These are phyloP conservation scores for Colletotrichum ledebouriae DNA, from an alignment of 2,329 filamentous ascomycete species.

Conservation along the genomic window DNA sequence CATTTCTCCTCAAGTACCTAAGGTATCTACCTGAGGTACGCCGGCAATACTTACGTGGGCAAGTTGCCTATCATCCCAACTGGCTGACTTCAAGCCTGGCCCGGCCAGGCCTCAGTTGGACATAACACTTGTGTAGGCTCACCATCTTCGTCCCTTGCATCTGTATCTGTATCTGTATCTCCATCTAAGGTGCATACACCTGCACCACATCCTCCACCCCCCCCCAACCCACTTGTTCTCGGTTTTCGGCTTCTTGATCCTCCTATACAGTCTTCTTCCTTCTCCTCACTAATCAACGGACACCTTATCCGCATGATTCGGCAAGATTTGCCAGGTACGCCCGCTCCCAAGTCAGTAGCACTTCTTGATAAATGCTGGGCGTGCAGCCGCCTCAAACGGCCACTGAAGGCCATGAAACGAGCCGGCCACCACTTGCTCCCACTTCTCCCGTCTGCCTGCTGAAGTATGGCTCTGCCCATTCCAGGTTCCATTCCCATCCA, in stretches of 20 bases:
- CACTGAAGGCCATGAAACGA: conserved; percentile 37
- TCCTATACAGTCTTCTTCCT: neutral
- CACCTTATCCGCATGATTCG: conserved; percentile 25
- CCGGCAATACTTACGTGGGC: no score
- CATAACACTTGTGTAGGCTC: neutral
- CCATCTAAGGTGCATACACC: neutral
- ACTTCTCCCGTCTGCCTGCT: neutral
- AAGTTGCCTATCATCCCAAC: neutral
- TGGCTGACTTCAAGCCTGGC: conserved; percentile 2
- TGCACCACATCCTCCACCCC: neutral
- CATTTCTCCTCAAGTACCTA: neutral
- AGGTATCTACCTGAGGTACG: no score
- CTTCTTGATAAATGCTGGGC: conserved; percentile 23
- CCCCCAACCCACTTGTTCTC: conserved; percentile 9
- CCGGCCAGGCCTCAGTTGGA: neutral
- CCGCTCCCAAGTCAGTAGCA: neutral
- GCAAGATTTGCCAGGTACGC: conserved; percentile 8
- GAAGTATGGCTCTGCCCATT: neutral
- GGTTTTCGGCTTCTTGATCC: conserved; percentile 32
- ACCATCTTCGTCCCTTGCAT: conserved; percentile 11
- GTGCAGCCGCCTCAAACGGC: conserved; percentile 42
- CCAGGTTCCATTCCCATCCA: neutral
- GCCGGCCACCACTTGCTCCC: neutral
- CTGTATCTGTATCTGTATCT: conserved; percentile 12
- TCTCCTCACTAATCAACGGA: neutral